Percentiles rank a stretch among this genome's conserved stretches.
These are phyloP conservation scores for Microthyrium microscopicum DNA, from an alignment of 2,329 filamentous ascomycete genomes.

Conservation along the genomic window DNA sequence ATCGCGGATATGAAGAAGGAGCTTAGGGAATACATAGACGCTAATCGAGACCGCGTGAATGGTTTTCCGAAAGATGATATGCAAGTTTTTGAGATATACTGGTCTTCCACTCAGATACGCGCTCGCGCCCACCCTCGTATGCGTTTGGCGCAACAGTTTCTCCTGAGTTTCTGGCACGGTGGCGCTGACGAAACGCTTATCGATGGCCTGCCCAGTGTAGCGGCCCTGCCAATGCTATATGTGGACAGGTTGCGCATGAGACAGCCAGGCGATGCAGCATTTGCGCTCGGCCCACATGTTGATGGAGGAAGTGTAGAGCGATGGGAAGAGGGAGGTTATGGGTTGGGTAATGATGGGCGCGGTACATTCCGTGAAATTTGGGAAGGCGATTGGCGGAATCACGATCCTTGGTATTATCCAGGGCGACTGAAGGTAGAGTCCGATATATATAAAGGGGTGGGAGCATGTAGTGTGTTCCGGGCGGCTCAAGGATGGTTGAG, in stretches of 20 bases:
- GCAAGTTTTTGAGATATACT: constrained; percentile 35
- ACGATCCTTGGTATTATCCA: constrained; percentile 67
- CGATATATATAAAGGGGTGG: constrained; percentile 66
- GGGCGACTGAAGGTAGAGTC: constrained; percentile 50
- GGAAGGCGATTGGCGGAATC: constrained; percentile 59
- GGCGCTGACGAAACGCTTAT: background rate
- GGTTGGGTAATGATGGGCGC: constrained; percentile 19
- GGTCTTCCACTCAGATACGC: constrained; percentile 29
- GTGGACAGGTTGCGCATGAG: constrained; percentile 35
- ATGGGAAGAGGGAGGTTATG: constrained; percentile 45
- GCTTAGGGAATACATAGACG: constrained; percentile 26
- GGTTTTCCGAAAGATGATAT: constrained; percentile 31
- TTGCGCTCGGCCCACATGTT: constrained; percentile 39
- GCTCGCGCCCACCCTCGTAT: constrained; percentile 30
- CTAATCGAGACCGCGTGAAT: constrained; percentile 29
- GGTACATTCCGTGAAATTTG: constrained; percentile 60
- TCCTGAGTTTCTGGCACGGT: constrained; percentile 30
- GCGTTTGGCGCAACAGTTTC: constrained; percentile 28
- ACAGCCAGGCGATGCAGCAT: constrained; percentile 35
- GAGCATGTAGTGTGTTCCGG: constrained; percentile 69
- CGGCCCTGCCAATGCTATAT: constrained; percentile 27
- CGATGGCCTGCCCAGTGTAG: background rate
- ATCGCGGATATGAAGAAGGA: constrained; percentile 28
- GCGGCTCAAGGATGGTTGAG: constrained; percentile 84
- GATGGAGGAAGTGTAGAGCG: constrained; percentile 34